These are phyloP conservation scores for Chalciporus pseudorubinellus DNA, from an alignment of 768 basidiomycete genomes.

Conservation along the genomic window DNA sequence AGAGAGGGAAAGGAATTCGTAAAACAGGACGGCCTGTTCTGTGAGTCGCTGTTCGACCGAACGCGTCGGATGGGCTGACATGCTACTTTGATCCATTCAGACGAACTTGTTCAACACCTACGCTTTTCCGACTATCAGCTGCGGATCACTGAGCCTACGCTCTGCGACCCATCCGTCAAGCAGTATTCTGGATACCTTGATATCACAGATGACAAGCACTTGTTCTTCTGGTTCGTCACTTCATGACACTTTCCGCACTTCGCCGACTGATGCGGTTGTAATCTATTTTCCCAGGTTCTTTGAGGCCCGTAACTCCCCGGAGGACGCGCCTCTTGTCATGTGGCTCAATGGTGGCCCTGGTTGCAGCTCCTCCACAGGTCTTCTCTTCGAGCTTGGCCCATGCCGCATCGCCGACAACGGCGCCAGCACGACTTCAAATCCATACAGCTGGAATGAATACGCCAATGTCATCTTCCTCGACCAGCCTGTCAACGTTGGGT, in stretches of 20 bases:
- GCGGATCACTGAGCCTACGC: slow-evolving; percentile 60
- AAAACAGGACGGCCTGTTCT: slow-evolving; percentile 66
- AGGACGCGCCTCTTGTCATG: slow-evolving; percentile 76
- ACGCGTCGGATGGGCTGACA: slow-evolving; percentile 1
- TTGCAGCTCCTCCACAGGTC: slow-evolving; percentile 74
- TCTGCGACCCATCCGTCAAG: slow-evolving; percentile 75
- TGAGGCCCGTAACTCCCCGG: slow-evolving; percentile 73
- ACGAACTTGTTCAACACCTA: slow-evolving; percentile 62
- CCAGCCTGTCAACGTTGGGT: slow-evolving; percentile 88
- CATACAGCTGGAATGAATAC: slow-evolving; percentile 80
- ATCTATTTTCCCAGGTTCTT: slow-evolving; percentile 64
- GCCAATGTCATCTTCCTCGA: slow-evolving; percentile 61
- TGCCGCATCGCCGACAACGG: slow-evolving; percentile 73
- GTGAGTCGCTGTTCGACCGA: slow-evolving; percentile 43
- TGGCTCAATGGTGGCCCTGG: slow-evolving; percentile 89
- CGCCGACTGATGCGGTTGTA: not conserved
- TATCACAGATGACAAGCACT: slow-evolving; percentile 71
- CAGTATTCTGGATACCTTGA: slow-evolving; percentile 86
- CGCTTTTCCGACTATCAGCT: slow-evolving; percentile 53
- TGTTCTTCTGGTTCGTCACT: slow-evolving; percentile 77
- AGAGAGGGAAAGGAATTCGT: slow-evolving; percentile 62
- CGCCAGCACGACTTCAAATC: slow-evolving; percentile 67
- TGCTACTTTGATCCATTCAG: slow-evolving; percentile 24
- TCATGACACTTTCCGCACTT: not conserved
- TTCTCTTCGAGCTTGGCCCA: slow-evolving; percentile 91